Evolutionary conservation across 2,329 filamentous ascomycete genomes (phyloP), one percentile per base, ranked within the genome.

Genomic region (Orbilia ellipsospora): DNA sequence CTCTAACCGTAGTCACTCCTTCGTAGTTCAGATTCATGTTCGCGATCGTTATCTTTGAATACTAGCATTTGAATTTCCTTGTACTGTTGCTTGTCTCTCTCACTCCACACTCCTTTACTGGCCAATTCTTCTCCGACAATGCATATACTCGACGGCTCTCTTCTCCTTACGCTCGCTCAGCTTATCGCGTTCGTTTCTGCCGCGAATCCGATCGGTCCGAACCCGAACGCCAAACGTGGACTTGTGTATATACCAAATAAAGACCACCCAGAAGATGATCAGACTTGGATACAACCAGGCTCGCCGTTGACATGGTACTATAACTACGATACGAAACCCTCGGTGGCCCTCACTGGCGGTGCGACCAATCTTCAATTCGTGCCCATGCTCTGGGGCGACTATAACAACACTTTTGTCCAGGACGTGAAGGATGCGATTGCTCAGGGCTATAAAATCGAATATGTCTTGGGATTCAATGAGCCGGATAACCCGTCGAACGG

Each of bases 221-320:
- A 74, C 68, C 70, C 70, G 52, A 74, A 74, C 4, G 79, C 84
- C 15, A 94, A 94, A 82, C 90, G 92, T 78, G 92, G 92, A 28
- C 89, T 95, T 62, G 87, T 89, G 80, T 91, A 89, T 82, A 87
- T 91, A 16, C 86, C 88, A 5, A 87, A 88, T 73, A 77, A 82
- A 4, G 80, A 86, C 0, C 83, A 85, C 68, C 85, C 88, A 0
- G 73, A 84, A 15, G 92, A 94, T 82, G 88, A 92, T 82, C 81
- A 85, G 55, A 84, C 90, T 79, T 94, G 91, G 90, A 83, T 85
- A 10, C 81, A 84, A 51, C 62, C 83, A 4, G 85, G 84, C 44
- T 87, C 86, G 16, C 87, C 88, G 50, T 82, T 94, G 66, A 90
- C 88, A 2, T 95, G 92, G 92, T 95, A 95, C 85, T 95, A 94